phyloP scores from a whole-genome alignment of 768 basidiomycete genomes.

The Myochromella boudieri region DNA sequence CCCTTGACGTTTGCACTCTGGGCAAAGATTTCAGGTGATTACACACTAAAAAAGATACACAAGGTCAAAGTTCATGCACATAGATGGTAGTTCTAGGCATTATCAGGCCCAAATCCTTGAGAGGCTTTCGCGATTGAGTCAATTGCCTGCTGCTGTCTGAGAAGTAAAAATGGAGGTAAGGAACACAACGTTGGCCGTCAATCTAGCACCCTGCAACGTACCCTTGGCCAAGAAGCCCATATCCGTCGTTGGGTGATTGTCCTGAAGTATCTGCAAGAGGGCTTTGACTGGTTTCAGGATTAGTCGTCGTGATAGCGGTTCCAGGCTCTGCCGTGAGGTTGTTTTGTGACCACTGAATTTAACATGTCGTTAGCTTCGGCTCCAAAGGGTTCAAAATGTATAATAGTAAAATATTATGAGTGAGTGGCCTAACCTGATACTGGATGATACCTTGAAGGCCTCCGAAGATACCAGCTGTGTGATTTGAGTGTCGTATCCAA shows the following conservation, averaged over 20 bases:
- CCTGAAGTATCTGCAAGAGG: conserved; percentile 37
- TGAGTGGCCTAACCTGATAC: conserved; percentile 39
- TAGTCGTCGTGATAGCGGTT: conserved; percentile 38
- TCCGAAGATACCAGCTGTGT: conserved; percentile 38
- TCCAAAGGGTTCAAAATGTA: not conserved
- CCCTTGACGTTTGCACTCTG: too few species aligned
- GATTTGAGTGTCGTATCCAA: not conserved
- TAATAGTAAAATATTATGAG: not conserved
- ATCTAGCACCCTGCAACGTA: conserved; percentile 21
- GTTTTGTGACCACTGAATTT: conserved; percentile 57
- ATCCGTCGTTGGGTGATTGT: conserved; percentile 67
- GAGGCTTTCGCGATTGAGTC: conserved; percentile 28
- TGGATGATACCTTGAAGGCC: conserved; percentile 46
- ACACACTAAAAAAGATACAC: too few species aligned
- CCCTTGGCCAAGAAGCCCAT: conserved; percentile 43
- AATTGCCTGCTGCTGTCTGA: conserved; percentile 29
- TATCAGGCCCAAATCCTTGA: conserved; percentile 34
- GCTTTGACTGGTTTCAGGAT: conserved; percentile 31
- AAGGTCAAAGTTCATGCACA: too few species aligned
- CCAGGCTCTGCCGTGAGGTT: conserved; percentile 47
- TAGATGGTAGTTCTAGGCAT: not conserved
- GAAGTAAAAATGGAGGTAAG: not conserved
- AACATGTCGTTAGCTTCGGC: conserved; percentile 23
- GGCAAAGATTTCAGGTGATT: too few species aligned
- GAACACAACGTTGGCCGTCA: not conserved